Evolutionary conservation across 2,329 filamentous ascomycete genomes (phyloP).

Genomic region (Verruconis gallopava): DNA sequence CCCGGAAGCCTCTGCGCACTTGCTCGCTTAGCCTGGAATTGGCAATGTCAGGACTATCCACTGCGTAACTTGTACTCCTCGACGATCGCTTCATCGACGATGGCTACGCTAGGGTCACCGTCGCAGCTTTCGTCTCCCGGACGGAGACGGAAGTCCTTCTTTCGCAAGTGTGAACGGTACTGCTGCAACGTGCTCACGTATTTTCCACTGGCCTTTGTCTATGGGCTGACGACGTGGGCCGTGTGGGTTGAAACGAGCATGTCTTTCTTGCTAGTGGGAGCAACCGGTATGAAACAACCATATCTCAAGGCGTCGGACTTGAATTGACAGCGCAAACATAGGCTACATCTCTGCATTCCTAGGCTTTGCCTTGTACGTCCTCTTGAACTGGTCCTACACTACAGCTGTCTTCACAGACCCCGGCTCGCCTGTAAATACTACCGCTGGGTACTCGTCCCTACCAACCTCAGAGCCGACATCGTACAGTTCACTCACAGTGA

Average conservation of each 20-base stretch:
- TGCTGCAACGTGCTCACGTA: slow-evolving; percentile 72
- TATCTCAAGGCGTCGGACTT: neutral
- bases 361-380: slow-evolving; percentile 57
- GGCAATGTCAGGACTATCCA: no score
- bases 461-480: slow-evolving; percentile 55
- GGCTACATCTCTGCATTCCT: slow-evolving; percentile 41
- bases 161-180: slow-evolving; percentile 47
- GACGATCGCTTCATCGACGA: neutral
- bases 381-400: slow-evolving; percentile 83
- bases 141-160: slow-evolving; percentile 7
- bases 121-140: neutral
- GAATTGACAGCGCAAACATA: slow-evolving; percentile 23
- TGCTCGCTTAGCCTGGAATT: no score
- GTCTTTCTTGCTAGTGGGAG: slow-evolving; percentile 19
- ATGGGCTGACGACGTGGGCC: slow-evolving; percentile 83
- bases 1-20: no score
- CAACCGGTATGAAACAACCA: slow-evolving; percentile 2
- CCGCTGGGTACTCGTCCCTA: slow-evolving; percentile 55
- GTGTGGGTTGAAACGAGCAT: slow-evolving; percentile 75
- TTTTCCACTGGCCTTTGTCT: slow-evolving; percentile 82
- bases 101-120: neutral
- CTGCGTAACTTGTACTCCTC: no score
- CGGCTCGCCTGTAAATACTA: slow-evolving; percentile 45
- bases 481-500: slow-evolving; percentile 76
- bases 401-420: slow-evolving; percentile 87